phyloP scores from a whole-genome alignment of 331 rosid genomes.

The Arachis monticola region DNA sequence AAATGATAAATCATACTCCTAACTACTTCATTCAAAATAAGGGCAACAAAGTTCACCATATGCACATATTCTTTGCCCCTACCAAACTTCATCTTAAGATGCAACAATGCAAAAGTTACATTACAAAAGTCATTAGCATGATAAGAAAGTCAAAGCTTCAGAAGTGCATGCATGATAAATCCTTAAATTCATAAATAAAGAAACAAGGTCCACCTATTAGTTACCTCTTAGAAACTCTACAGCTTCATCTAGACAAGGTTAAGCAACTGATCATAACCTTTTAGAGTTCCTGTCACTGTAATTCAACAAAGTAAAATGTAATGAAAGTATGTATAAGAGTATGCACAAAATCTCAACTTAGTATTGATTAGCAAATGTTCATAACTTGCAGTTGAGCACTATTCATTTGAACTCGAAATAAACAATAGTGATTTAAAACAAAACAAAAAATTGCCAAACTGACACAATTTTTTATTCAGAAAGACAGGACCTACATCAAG shows the following conservation, averaged over 20 bases:
- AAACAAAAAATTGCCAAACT: neutral
- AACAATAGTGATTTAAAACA: neutral
- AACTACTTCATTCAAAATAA: no score
- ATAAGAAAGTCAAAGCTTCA: no score
- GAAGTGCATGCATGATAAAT: neutral
- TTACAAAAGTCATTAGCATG: no score
- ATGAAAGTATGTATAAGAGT: neutral
- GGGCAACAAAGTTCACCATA: no score
- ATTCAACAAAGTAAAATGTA: conserved; percentile 36
- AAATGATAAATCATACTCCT: no score
- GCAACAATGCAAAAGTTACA: no score
- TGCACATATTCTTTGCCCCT: no score
- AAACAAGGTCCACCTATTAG: neutral
- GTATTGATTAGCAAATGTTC: neutral
- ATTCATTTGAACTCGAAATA: neutral
- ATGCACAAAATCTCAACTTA: conserved; percentile 9
- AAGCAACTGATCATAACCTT: conserved; percentile 89
- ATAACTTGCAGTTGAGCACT: neutral
- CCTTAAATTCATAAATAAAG: neutral
- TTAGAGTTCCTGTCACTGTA: conserved; percentile 85
- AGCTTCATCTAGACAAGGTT: conserved; percentile 89
- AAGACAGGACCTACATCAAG: neutral
- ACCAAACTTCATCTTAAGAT: no score
- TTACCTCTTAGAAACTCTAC: conserved; percentile 80
- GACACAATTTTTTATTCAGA: neutral